Conservation (phyloP, 1,139 yeast genomes). For the Hansenula sp. region DNA sequence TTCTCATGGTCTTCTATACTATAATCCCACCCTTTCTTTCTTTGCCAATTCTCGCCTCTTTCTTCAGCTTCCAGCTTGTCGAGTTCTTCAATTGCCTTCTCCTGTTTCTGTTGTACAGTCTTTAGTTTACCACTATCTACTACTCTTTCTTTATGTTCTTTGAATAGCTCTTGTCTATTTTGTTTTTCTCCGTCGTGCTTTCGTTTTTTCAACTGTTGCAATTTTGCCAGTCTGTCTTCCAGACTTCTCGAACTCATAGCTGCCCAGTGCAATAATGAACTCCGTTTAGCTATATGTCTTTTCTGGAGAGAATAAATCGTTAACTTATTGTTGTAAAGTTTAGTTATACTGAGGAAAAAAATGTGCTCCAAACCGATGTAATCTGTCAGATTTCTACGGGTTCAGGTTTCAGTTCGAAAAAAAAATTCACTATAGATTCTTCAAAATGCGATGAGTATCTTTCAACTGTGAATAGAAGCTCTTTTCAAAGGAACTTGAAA, state of each 20-base stretch:
- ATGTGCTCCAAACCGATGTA: background rate
- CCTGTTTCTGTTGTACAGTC: constrained; percentile 28
- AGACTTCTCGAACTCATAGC: constrained; percentile 1
- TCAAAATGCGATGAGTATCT: background rate
- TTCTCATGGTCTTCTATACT: constrained; percentile 64
- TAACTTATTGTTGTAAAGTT: too few relatives aligned
- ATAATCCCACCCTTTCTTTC: constrained; percentile 53
- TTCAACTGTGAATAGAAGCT: background rate
- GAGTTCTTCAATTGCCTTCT: constrained; percentile 35
- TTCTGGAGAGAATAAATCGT: too few relatives aligned
- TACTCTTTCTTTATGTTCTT: constrained; percentile 34
- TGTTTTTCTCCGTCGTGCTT: constrained; percentile 28
- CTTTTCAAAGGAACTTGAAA: background rate
- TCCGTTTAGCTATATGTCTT: background rate
- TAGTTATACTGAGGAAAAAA: background rate
- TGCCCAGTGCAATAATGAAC: background rate
- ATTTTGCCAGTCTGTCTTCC: constrained; percentile 18
- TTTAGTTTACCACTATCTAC: constrained; percentile 28
- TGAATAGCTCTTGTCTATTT: constrained; percentile 38
- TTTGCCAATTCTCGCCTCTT: constrained; percentile 36
- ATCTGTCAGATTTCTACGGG: background rate
- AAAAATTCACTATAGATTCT: background rate
- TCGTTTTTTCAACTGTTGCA: constrained; percentile 27
- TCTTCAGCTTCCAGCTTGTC: constrained; percentile 34
- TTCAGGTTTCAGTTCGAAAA: background rate